phyloP scores from a whole-genome alignment of 345 rosid genomes.

The Lumnitzera racemosa region DNA sequence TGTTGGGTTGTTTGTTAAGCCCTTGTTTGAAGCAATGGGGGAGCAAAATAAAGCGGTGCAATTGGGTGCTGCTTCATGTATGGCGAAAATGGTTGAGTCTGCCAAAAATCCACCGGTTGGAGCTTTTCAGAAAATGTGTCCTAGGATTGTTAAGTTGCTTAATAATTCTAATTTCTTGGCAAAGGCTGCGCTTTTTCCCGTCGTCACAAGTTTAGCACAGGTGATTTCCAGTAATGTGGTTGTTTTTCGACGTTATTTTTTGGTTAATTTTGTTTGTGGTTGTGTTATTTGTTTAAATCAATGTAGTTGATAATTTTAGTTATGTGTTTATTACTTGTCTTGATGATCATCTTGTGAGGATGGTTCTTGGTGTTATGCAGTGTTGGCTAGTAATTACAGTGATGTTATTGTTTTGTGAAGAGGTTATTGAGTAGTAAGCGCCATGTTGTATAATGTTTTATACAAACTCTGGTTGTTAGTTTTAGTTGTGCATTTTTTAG shows the following conservation, averaged over 20 bases:
- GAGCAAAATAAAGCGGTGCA: conserved; percentile 93
- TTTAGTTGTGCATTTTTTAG: no score
- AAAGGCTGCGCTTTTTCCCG: conserved; percentile 73
- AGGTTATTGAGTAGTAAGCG: no score
- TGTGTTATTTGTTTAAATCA: background rate
- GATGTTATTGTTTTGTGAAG: no score
- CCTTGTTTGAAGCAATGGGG: conserved; percentile 92
- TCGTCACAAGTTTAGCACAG: conserved; percentile 77
- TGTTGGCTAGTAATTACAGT: background rate
- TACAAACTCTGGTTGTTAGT: no score
- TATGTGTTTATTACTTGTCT: no score
- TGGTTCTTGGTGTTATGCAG: background rate
- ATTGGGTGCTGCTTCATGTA: conserved; percentile 80
- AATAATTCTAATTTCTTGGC: conserved; percentile 76
- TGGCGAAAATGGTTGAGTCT: conserved; percentile 87
- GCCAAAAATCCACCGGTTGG: conserved; percentile 49
- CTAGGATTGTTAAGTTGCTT: conserved; percentile 86
- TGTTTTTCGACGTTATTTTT: background rate
- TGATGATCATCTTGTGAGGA: no score
- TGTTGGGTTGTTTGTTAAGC: conserved; percentile 77
- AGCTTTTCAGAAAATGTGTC: conserved; percentile 78
- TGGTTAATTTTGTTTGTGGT: background rate
- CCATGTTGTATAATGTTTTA: no score
- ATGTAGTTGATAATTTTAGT: background rate
- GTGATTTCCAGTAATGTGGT: conserved; percentile 23